Evolutionary conservation across 2,329 filamentous ascomycete genomes (phyloP).

Genomic region (Sporothrix dimorphospora): DNA sequence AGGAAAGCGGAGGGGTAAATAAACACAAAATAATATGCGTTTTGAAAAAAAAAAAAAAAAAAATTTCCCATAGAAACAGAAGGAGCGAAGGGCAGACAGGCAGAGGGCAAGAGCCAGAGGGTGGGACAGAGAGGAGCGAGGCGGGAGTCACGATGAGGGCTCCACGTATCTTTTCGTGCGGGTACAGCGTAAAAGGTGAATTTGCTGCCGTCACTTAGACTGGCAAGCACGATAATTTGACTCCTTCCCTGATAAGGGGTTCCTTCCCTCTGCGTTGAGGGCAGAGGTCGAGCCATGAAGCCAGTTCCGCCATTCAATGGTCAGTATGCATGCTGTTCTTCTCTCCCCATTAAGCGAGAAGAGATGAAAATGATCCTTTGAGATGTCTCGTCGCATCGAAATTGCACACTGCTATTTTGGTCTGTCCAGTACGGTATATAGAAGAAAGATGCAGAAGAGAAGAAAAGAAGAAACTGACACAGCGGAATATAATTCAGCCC

Average conservation of each 20-base stretch:
- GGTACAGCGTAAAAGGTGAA: neutral
- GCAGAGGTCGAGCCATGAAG: neutral
- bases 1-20: neutral
- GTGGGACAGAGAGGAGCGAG: neutral
- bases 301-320: neutral
- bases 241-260: neutral
- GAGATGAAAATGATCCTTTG: too few species aligned
- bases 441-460: neutral
- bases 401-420: neutral
- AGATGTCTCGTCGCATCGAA: neutral
- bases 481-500: neutral
- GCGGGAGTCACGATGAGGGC: neutral
- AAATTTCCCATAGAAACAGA: neutral
- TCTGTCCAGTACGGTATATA: neutral
- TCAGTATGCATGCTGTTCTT: neutral
- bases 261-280: neutral
- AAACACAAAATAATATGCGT: neutral
- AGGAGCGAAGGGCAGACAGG: constrained; percentile 7
- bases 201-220: neutral
- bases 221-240: neutral
- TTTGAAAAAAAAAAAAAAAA: neutral
- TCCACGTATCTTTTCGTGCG: neutral
- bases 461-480: neutral
- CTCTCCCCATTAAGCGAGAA: neutral
- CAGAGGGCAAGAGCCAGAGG: neutral